These are phyloP conservation scores for Lodderomyces theae DNA, from an alignment of 1,139 yeast genomes.

Conservation along the genomic window DNA sequence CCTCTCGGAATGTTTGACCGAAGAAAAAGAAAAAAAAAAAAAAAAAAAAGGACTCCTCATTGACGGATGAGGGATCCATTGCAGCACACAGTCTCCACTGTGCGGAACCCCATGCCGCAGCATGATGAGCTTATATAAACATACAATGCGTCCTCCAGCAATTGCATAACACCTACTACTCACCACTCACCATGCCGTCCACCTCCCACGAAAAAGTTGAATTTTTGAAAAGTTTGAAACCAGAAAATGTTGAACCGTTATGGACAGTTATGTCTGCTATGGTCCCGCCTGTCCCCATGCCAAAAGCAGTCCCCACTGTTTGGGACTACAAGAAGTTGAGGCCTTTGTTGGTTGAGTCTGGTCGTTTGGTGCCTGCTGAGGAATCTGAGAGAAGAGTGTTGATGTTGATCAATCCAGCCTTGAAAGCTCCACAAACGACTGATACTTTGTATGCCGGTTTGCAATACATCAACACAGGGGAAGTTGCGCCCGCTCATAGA, in stretches of 20 bases:
- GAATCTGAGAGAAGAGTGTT: slow-evolving; percentile 1
- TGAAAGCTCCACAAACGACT: background rate
- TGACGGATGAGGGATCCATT: too few species aligned
- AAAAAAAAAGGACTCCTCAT: too few species aligned
- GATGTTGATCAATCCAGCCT: slow-evolving; percentile 1
- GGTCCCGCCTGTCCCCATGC: background rate
- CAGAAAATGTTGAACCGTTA: background rate
- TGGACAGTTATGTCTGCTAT: slow-evolving; percentile 2
- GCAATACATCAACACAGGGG: background rate
- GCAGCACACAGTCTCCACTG: too few species aligned
- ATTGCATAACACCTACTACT: too few species aligned
- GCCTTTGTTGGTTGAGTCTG: slow-evolving; percentile 1
- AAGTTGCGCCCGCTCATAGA: slow-evolving; percentile 1
- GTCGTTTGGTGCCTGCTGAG: background rate
- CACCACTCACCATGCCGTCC: too few species aligned
- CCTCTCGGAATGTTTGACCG: too few species aligned
- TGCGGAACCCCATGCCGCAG: too few species aligned
- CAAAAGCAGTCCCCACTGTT: background rate
- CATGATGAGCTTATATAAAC: too few species aligned
- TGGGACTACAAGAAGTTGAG: background rate
- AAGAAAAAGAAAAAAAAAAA: too few species aligned
- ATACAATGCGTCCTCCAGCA: too few species aligned
- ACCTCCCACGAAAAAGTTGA: background rate
- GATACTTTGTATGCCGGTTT: background rate
- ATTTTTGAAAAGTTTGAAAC: background rate